These are phyloP conservation scores for Wickerhamiella dianesei DNA, from an alignment of 805 yeast genomes.

Conservation along the genomic window DNA sequence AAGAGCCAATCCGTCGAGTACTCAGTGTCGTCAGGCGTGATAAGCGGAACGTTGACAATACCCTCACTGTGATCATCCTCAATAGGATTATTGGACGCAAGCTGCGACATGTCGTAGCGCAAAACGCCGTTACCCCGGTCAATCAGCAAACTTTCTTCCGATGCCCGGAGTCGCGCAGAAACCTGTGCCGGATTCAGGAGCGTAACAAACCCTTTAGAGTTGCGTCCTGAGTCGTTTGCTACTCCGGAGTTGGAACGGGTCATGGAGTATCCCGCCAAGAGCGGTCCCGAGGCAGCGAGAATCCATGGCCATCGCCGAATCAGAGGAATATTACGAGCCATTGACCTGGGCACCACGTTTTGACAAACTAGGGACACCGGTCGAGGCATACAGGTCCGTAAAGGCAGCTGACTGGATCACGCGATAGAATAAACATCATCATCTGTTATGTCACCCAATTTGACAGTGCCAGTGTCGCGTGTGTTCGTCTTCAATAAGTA, in stretches of 20 bases:
- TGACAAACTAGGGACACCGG: not conserved
- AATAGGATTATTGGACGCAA: conserved; percentile 83
- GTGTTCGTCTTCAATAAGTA: too few species aligned
- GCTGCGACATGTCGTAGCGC: conserved; percentile 78
- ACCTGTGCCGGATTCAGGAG: conserved; percentile 42
- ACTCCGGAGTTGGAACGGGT: not conserved
- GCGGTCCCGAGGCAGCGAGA: conserved; percentile 4
- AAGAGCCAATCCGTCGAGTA: conserved; percentile 70
- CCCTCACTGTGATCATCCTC: conserved; percentile 89
- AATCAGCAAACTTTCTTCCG: conserved; percentile 68
- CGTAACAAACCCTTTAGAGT: conserved; percentile 3
- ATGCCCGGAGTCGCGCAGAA: conserved; percentile 48
- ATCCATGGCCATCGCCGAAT: conserved; percentile 9
- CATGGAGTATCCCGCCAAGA: conserved; percentile 5
- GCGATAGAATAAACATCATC: too few species aligned
- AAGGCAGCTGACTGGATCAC: too few species aligned
- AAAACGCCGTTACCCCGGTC: conserved; percentile 77
- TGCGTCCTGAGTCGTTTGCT: conserved; percentile 4
- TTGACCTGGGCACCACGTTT: not conserved
- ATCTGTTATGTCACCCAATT: too few species aligned
- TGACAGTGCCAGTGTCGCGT: too few species aligned
- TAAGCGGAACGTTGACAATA: conserved; percentile 46
- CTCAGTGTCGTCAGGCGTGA: conserved; percentile 28
- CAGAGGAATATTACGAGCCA: not conserved
- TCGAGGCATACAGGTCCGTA: not conserved